Percentiles rank a stretch among this genome's conserved stretches.
These are phyloP conservation scores for Linderniella brevidens DNA, from an alignment of 257 asterid genomes.

Conservation along the genomic window DNA sequence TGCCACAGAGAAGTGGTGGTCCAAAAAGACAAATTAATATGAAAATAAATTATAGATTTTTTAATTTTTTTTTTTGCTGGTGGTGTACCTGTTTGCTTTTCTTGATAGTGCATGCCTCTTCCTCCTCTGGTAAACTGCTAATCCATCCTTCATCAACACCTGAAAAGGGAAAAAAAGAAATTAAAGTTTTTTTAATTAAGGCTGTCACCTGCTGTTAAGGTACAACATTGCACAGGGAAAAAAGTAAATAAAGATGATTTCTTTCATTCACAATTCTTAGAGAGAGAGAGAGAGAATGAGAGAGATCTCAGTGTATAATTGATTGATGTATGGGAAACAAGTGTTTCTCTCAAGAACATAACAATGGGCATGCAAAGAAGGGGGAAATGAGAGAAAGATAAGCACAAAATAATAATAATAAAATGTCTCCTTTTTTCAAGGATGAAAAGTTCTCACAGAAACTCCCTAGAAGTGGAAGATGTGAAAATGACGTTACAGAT, in stretches of 20 bases:
- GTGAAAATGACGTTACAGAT: slow-evolving; percentile 7
- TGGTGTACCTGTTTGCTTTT: slow-evolving; percentile 80
- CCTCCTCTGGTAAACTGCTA: slow-evolving; percentile 59
- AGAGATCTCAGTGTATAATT: too few relatives aligned
- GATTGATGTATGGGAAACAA: too few relatives aligned
- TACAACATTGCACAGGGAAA: slow-evolving; percentile 17
- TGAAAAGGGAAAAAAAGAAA: slow-evolving; percentile 37
- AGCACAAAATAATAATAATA: too few relatives aligned
- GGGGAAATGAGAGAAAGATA: too few relatives aligned
- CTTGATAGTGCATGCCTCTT: slow-evolving; percentile 60
- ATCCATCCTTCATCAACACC: slow-evolving; percentile 95
- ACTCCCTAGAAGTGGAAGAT: too few relatives aligned
- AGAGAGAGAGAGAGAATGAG: too few relatives aligned
- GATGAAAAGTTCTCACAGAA: too few relatives aligned
- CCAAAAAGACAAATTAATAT: slow-evolving; percentile 33
- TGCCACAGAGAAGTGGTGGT: slow-evolving; percentile 21
- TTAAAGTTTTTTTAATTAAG: slow-evolving; percentile 21
- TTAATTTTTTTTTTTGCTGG: background rate
- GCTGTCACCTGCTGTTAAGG: slow-evolving; percentile 22
- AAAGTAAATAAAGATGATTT: slow-evolving; percentile 1
- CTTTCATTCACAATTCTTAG: too few relatives aligned
- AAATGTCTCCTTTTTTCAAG: too few relatives aligned
- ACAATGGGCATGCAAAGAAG: too few relatives aligned
- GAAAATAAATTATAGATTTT: too few relatives aligned
- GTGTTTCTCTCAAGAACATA: too few relatives aligned